Evolutionary conservation across 176 grass and related monocot species (phyloP), one percentile per base, ranked within the genome.

Genomic region (Pontederia paniculata): DNA sequence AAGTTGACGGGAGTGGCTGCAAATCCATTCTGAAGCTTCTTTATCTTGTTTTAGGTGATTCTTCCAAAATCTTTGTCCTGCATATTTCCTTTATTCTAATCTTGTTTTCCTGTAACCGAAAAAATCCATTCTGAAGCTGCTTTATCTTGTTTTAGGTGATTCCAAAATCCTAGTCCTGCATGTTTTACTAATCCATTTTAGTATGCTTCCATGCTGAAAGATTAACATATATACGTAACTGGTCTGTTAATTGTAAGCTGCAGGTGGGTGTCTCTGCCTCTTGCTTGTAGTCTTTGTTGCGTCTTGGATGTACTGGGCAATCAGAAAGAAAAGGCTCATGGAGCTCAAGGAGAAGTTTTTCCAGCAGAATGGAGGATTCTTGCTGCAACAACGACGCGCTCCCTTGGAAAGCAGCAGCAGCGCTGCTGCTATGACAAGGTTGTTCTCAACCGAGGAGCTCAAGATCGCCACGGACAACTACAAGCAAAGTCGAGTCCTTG

Each of bases 21-120:
- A 65, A 12, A 31, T 65, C 62, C 62, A 51, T 65, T 17, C 21
- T 48, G 15, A 51, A 18, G 14, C 2, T 31, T n/a, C 6, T 65
- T 14, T 65, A 50, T 22, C 8, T 20, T 8, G 1, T 14, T 44
- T 19, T 60, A 60, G 57, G 57, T 60, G 44, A 44, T 20, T 8
- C 50, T 42, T 7, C 5, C 8, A 1, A n/a, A n/a, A n/a, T n/a
- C n/a, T 6, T 37, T 5, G 28, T 37, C 28, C 28, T 37, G 28
- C 28, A 2, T 37, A 37, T 37, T 37, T 6, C 28, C 5, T 37
- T 37, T 5, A 37, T 37, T 37, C 7, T 0, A 6, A 2, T 37
- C 28, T 2, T 37, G 5, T 37, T 37, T 6, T 37, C 28, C 28
- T n/a, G n/a, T n/a, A n/a, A n/a, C n/a, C n/a, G n/a, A n/a, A n/a